Evolutionary conservation across 371 early-diverging fungal species (phyloP), one percentile per base, ranked within the genome.

Genomic region (Synchytrium microbalum): DNA sequence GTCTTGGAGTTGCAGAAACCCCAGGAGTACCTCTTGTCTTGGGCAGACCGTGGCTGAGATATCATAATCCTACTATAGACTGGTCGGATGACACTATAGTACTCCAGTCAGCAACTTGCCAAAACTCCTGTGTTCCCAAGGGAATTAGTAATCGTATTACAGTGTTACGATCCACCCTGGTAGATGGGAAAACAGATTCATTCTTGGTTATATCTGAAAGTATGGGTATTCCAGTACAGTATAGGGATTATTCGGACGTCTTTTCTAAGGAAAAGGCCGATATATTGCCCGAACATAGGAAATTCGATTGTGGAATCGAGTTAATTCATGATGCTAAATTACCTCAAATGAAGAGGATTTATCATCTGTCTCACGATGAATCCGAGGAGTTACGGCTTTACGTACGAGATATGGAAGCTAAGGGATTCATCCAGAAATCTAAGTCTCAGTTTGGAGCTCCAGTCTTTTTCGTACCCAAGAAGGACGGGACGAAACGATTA

Each of bases 401-500:
- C 25, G 25, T 59, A 5, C 10, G 25, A 5, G 59, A 32, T 23
- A 30, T 32, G 27, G 3, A 29, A n/a, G 25, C 5, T 14, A 10
- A 29, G 3, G 59, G 59, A 5, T 31, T 26, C 13, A 59, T 59
- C 23, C 59, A 31, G 29, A 3, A 29, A 30, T 59, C 59, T 25
- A 59, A 10, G 30, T 65, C 65, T 24, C 65, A 67, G 13, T 32
- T 25, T 23, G 57, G 53, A n/a, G 3, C 66, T 13, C 68, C 70
- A 13, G 27, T 70, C 19, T 32, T 70, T 38, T 58, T 63, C 16
- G 66, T 59, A 13, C 61, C 61, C 16, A 72, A 67, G 55, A 27
- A 1, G 1, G 25, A 5, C 1, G 46, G 57, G 16, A 31, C 28
- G 2, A 24, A 24, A 24, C 8, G 56, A 56, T 24, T 24, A 8